Evolutionary conservation across 768 basidiomycete species (phyloP), one percentile per base, ranked within the genome.

Genomic region (Cyclocybe cylindracea): DNA sequence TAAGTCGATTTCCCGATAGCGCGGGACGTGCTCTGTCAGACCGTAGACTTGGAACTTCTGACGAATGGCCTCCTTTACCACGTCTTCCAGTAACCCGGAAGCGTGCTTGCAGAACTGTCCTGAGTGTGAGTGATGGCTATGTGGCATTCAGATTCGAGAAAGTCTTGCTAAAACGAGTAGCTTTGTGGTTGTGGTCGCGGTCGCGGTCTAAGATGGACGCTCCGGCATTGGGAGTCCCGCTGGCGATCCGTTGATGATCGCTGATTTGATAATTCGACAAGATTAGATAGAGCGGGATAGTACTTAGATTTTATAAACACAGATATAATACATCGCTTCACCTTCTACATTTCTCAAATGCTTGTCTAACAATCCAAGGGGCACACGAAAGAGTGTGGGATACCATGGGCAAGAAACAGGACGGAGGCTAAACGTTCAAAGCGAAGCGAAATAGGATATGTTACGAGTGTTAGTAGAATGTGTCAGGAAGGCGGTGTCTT

Each of bases 31-130:
- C 71, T 98, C 97, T 4, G 87, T 91, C 52, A 98, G 73, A 1
- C 95, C 94, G 64, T 86, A 98, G 0, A 89, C 75, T 52, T 80
- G 72, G 65, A 98, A 98, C 0, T 85, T 82, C 66, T 88, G 82
- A 6, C 72, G 66, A 50, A 96, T 87, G 34, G 96, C 95, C 59
- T 88, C 87, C 13, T 75, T 64, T 3, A 97, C 88, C 11, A 94
- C 87, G 4, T 91, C 84, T 61, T 94, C 87, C 36, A 99, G 76
- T 1, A 77, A 73, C 6, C 94, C 94, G 10, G 76, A 74, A 2
- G 93, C 96, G 64, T 98, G 95, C 57, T 84, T 86, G 75, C 95
- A 96, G 71, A 94, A 96, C 62, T 95, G 87, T 31, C 94, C 94
- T 0, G 92, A 96, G 63, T 97, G 94, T 14, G 90, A 93, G 69